Conservation (phyloP, 768 basidiomycete genomes). For the Rhizopogon rudus region DNA sequence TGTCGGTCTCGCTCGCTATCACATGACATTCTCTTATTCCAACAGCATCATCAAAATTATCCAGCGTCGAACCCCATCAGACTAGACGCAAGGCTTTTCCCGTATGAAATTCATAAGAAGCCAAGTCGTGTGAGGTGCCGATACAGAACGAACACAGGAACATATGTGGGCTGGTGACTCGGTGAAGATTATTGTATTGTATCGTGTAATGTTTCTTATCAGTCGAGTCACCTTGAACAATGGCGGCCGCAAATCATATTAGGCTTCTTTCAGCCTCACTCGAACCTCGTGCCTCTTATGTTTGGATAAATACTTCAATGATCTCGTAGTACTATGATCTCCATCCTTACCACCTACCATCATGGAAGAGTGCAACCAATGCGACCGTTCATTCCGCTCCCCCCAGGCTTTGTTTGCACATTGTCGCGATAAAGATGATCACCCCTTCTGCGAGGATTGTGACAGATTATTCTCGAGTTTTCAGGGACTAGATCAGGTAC, state of each 20-base stretch:
- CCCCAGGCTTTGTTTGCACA: constrained; percentile 15
- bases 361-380: not conserved
- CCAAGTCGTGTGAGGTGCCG: no score
- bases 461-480: constrained; percentile 12
- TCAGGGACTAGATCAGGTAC: constrained; percentile 10
- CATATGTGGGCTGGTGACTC: no score
- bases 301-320: not conserved
- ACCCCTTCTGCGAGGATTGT: constrained; percentile 15
- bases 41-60: no score
- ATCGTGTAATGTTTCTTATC: not conserved
- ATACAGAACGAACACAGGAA: no score
- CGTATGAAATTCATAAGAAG: no score
- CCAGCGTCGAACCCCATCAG: no score
- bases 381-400: not conserved
- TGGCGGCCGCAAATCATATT: no score
- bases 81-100: no score
- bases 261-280: not conserved
- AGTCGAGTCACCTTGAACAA: not conserved
- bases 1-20: no score
- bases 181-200: no score
- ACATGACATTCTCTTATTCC: no score
- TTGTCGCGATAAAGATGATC: constrained; percentile 12
- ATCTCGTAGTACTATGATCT: not conserved
- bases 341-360: not conserved
- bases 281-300: not conserved